Evolutionary conservation across 139 green algal genomes (phyloP).

Genomic region (Penium margaritaceum): DNA sequence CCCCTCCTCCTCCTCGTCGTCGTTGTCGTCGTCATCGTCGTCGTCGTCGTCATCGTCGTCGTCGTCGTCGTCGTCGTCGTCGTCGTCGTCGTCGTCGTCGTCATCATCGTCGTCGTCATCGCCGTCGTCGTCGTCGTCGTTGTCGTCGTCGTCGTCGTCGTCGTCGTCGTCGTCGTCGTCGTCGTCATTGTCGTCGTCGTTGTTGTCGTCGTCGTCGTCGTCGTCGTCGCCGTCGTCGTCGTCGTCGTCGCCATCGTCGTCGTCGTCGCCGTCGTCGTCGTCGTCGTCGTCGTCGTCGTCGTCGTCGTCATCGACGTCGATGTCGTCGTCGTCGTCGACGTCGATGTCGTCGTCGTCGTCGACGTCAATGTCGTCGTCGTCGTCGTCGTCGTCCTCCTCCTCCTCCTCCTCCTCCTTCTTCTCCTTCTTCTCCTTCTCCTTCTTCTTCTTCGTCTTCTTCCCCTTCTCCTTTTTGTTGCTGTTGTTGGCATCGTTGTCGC

Average conservation of each 20-base stretch:
- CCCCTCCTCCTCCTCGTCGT: slow-evolving; percentile 1
- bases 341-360: too few relatives aligned
- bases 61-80: neutral
- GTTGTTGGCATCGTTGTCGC: too few relatives aligned
- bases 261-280: neutral
- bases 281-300: neutral
- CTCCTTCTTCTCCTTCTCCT: neutral
- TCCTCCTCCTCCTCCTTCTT: neutral
- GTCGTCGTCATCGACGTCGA: neutral
- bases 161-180: neutral
- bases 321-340: slow-evolving; percentile 7
- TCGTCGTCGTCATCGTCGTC: neutral
- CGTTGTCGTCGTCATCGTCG: neutral
- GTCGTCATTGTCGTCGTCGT: neutral
- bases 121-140: neutral
- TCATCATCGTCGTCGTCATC: neutral
- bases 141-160: neutral
- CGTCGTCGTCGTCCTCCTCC: slow-evolving; percentile 1
- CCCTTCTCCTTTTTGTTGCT: too few relatives aligned
- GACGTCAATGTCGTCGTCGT: too few relatives aligned
- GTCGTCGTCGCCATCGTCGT: neutral
- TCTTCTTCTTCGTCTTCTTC: too few relatives aligned
- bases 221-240: neutral
- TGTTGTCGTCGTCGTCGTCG: neutral
- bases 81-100: neutral